Evolutionary conservation across 2,329 filamentous ascomycete genomes (phyloP).

Genomic region (Trichoderma atroviride): DNA sequence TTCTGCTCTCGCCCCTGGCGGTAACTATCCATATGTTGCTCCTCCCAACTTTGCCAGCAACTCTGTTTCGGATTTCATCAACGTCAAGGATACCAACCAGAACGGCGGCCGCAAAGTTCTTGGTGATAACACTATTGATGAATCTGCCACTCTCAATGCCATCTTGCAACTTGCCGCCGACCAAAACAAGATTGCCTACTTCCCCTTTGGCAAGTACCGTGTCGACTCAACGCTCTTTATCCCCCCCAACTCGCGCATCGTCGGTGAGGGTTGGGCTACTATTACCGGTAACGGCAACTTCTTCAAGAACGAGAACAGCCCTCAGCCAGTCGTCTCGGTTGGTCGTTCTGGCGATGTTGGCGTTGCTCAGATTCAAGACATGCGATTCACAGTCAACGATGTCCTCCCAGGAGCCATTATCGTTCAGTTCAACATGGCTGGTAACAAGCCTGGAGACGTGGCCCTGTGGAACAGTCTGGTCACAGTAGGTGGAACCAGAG

Average conservation of each 20-base stretch:
- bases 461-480: conserved; percentile 53
- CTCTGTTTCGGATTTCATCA: conserved; percentile 36
- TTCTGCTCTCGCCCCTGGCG: conserved; percentile 41
- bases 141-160: conserved; percentile 43
- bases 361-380: conserved; percentile 53
- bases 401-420: conserved; percentile 45
- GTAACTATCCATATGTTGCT: conserved; percentile 41
- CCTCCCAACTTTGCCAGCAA: conserved; percentile 46
- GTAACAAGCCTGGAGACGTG: conserved; percentile 50
- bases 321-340: conserved; percentile 53
- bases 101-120: conserved; percentile 37
- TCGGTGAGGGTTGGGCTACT: conserved; percentile 58
- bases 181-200: conserved; percentile 36
- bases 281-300: conserved; percentile 50
- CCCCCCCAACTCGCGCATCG: conserved; percentile 49
- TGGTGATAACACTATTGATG: conserved; percentile 45
- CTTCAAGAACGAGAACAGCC: conserved; percentile 49
- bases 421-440: conserved; percentile 55
- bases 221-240: conserved; percentile 36
- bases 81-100: conserved; percentile 44
- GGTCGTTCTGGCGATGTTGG: conserved; percentile 54
- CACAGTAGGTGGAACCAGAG: conserved; percentile 49
- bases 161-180: conserved; percentile 43
- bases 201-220: conserved; percentile 37
- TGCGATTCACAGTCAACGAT: conserved; percentile 54